Percentiles rank a stretch among this genome's conserved stretches.
These are phyloP conservation scores for Neurospora sp. DNA, from an alignment of 495 filamentous ascomycete genomes.

Conservation along the genomic window DNA sequence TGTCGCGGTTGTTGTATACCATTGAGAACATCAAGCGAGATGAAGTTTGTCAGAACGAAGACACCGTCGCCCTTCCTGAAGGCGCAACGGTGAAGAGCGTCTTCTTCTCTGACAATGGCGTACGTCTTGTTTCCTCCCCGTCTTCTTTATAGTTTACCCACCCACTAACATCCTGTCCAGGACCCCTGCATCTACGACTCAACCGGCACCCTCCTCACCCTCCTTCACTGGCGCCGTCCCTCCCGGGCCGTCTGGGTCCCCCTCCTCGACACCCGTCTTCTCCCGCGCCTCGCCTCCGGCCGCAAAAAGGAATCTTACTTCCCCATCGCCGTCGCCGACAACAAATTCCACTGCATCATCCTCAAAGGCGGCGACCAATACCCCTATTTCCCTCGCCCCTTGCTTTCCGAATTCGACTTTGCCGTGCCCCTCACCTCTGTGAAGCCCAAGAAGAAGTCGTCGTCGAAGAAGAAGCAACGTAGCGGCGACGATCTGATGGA, in stretches of 20 bases:
- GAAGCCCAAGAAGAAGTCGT: constrained; percentile 12
- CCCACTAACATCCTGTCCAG: not conserved
- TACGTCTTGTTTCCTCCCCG: not conserved
- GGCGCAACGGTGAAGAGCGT: constrained; percentile 63
- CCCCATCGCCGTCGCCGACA: constrained; percentile 85
- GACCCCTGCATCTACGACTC: constrained; percentile 93
- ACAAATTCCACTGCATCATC: constrained; percentile 97
- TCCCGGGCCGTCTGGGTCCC: constrained; percentile 88
- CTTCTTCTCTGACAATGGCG: constrained; percentile 81
- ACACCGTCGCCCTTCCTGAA: constrained; percentile 72
- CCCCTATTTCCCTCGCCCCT: constrained; percentile 87
- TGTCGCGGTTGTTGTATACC: constrained; percentile 65
- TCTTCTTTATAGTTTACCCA: not conserved
- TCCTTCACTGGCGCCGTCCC: constrained; percentile 81
- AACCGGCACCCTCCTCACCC: constrained; percentile 72
- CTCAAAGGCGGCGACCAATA: constrained; percentile 89
- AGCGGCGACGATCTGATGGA: constrained; percentile 16
- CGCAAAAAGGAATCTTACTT: constrained; percentile 86
- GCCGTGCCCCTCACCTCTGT: constrained; percentile 62
- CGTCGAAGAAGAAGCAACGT: constrained; percentile 29
- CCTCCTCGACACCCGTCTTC: constrained; percentile 73
- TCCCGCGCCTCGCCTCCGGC: constrained; percentile 72
- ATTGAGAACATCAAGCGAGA: constrained; percentile 91
- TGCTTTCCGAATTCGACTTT: constrained; percentile 92
- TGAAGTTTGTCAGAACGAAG: constrained; percentile 84